phyloP scores from a whole-genome alignment of 768 basidiomycete genomes.

The Boletus rufocinnamomeus region DNA sequence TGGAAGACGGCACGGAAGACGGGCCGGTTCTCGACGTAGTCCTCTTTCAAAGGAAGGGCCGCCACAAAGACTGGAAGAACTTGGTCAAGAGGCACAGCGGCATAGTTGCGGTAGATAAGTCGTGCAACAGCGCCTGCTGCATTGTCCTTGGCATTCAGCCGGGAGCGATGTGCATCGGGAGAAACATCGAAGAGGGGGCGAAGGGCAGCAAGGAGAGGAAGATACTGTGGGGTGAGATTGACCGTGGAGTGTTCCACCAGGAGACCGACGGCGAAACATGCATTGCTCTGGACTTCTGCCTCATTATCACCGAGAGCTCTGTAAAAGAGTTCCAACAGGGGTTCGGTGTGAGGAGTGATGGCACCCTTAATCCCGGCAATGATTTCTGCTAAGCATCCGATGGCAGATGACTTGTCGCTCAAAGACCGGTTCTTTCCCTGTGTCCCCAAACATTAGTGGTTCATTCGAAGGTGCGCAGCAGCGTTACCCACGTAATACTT shows the following conservation, averaged over 20 bases:
- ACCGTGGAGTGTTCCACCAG: slow-evolving; percentile 83
- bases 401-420: slow-evolving; percentile 89
- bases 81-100: slow-evolving; percentile 84
- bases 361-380: slow-evolving; percentile 88
- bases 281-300: slow-evolving; percentile 94
- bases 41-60: slow-evolving; percentile 84
- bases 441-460: not conserved
- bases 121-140: slow-evolving; percentile 93
- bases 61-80: slow-evolving; percentile 83
- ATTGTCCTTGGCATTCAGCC: slow-evolving; percentile 90
- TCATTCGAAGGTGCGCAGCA: not conserved
- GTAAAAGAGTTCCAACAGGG: slow-evolving; percentile 82
- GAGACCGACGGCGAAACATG: slow-evolving; percentile 91
- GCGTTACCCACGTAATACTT: slow-evolving; percentile 81
- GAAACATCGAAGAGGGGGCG: slow-evolving; percentile 77
- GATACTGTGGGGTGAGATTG: slow-evolving; percentile 82
- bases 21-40: slow-evolving; percentile 86
- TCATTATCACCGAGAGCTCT: slow-evolving; percentile 81
- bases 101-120: slow-evolving; percentile 76
- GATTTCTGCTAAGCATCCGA: slow-evolving; percentile 94
- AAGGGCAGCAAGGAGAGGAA: slow-evolving; percentile 73
- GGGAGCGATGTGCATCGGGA: slow-evolving; percentile 60
- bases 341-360: slow-evolving; percentile 81
- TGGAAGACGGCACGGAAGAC: slow-evolving; percentile 89
- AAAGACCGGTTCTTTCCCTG: slow-evolving; percentile 85